These are phyloP conservation scores for Amphibolis antarctica DNA, from an alignment of 106 monocot species.

Conservation along the genomic window DNA sequence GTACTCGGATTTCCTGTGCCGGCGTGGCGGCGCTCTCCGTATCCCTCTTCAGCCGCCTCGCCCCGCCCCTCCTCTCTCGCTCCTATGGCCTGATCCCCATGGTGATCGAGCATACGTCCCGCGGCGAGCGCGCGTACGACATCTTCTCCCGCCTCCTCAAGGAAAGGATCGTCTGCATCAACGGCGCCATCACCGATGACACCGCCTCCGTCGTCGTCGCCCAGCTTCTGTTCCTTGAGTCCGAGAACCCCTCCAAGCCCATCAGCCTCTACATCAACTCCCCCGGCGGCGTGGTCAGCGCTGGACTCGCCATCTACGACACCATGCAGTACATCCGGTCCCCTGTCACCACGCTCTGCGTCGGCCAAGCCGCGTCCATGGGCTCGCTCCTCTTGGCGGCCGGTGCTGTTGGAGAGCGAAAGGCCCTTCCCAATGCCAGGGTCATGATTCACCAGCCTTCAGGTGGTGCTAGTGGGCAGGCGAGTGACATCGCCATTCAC, in stretches of 20 bases:
- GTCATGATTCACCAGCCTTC: slow-evolving; percentile 85
- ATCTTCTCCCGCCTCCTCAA: slow-evolving; percentile 95
- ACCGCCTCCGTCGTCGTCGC: slow-evolving; percentile 78
- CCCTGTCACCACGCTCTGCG: slow-evolving; percentile 77
- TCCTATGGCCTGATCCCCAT: slow-evolving; percentile 57
- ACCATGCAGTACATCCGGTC: slow-evolving; percentile 91
- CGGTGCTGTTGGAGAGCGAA: slow-evolving; percentile 41
- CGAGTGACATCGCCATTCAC: slow-evolving; percentile 28
- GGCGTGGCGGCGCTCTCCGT: not conserved
- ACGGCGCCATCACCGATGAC: slow-evolving; percentile 71
- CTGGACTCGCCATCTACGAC: slow-evolving; percentile 89
- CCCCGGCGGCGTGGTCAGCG: slow-evolving; percentile 82
- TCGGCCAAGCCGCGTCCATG: slow-evolving; percentile 34
- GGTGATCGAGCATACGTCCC: slow-evolving; percentile 97
- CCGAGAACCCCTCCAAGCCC: slow-evolving; percentile 89
- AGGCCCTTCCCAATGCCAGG: slow-evolving; percentile 63
- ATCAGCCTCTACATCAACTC: slow-evolving; percentile 85
- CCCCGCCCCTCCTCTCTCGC: not conserved
- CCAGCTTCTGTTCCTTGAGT: slow-evolving; percentile 90
- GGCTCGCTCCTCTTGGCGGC: slow-evolving; percentile 22
- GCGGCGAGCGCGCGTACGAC: slow-evolving; percentile 95
- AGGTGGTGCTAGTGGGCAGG: slow-evolving; percentile 18
- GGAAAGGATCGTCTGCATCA: slow-evolving; percentile 88
- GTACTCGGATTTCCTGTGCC: not conserved
- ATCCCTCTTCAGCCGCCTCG: not conserved